Conservation (phyloP, 805 yeast species). For the Yamadazyma olivae region DNA sequence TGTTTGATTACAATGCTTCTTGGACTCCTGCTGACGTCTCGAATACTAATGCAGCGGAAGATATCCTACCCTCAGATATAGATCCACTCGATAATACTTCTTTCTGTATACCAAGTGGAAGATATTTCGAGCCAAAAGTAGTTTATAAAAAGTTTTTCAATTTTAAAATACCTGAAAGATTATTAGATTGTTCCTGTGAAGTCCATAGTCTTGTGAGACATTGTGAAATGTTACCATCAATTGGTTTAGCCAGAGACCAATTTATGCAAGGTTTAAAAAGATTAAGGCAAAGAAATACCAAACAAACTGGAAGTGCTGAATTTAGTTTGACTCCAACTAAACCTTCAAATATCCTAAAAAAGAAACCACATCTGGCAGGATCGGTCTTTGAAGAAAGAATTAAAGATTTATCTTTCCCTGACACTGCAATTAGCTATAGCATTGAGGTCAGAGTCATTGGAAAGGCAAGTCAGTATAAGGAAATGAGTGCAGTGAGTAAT, state of each 20-base stretch:
- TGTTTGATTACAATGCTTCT: slow-evolving; percentile 43
- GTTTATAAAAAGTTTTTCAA: slow-evolving; percentile 39
- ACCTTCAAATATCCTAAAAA: background rate
- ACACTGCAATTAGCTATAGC: slow-evolving; percentile 32
- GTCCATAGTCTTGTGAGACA: slow-evolving; percentile 33
- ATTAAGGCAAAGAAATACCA: slow-evolving; percentile 20
- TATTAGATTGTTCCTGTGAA: slow-evolving; percentile 34
- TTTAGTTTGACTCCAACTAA: background rate
- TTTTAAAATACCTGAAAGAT: slow-evolving; percentile 35
- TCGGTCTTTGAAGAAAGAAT: slow-evolving; percentile 7
- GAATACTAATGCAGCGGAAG: slow-evolving; percentile 20
- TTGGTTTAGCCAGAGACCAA: slow-evolving; percentile 32
- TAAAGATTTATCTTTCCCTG: slow-evolving; percentile 31
- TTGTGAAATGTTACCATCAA: slow-evolving; percentile 33
- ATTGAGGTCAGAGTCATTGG: slow-evolving; percentile 38
- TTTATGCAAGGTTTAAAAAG: slow-evolving; percentile 19
- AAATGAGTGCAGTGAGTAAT: slow-evolving; percentile 12
- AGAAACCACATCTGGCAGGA: background rate
- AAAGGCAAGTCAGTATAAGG: slow-evolving; percentile 29
- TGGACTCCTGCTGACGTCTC: slow-evolving; percentile 35
- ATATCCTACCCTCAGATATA: no score
- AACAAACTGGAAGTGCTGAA: slow-evolving; percentile 13
- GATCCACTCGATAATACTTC: slow-evolving; percentile 34
- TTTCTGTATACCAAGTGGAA: slow-evolving; percentile 20
- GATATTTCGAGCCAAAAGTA: slow-evolving; percentile 27